Base-by-base conservation (phyloP, 768 basidiomycete species). In the Cubamyces lactineus region DNA sequence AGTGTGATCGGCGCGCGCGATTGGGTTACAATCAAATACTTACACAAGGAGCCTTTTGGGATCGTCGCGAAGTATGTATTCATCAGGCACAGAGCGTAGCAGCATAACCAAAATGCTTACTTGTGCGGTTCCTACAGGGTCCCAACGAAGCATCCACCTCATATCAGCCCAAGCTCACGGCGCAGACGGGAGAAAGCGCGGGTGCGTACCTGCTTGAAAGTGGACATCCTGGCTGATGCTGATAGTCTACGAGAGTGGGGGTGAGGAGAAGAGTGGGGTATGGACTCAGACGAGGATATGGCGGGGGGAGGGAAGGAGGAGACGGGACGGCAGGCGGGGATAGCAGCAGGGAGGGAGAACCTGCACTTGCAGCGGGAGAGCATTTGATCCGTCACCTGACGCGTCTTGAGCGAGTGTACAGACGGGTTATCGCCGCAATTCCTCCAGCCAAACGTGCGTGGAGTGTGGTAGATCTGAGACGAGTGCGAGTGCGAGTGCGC, bases 61-160 rank as follows among this genome's bases (percentile, higher is more conserved):
- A 46, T 17, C 13, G 54, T 34, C 42, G 45, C 34, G 28, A 45
- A 58, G 45, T 1, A 17, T 23, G 15, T 21, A 38, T 12, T 2
- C 26, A 43, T 57, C 24, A 28, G 52, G 28, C 53, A 49, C 42
- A 21, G 23, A n/a, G 21, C 13, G 6, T 16, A 21, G 46, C 24
- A 62, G 19, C 41, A 30, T 57, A 50, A 39, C 17, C 19, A 34
- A n/a, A 34, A 51, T 5, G 28, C 73, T 77, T 77, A 84, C 84
- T 82, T 81, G 70, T 84, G 83, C 6, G 80, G 75, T 42, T 77
- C 78, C 79, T 82, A 53, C 19, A 53, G 19, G 11, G 34, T 34
- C 46, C 21, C 21, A 23, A 34, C 48, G 41, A 60, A 30, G 62
- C 61, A 64, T 51, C 34, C 34, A 11, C 9, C 34, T 34, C 34